Percentiles rank a stretch among this genome's conserved stretches.
Conservation (phyloP, 768 basidiomycete species). For the Candolleomyces efflorescens region DNA sequence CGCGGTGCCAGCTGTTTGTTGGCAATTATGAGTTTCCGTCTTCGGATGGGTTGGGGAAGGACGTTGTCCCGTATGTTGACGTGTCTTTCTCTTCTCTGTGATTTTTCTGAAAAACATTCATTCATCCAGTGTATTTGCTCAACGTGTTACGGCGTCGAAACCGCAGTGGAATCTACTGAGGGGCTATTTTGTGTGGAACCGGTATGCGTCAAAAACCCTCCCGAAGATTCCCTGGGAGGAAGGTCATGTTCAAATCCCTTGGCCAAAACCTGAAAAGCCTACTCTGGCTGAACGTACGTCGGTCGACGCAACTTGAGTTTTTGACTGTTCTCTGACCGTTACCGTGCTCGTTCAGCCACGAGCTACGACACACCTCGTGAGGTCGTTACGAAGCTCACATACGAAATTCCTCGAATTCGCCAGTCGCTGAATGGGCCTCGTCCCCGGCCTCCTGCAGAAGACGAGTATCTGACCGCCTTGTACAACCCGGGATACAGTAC, state of each 20-base stretch:
- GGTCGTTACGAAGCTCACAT: conserved; percentile 65
- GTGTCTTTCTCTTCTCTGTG: background rate
- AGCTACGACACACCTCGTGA: conserved; percentile 64
- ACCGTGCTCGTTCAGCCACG: conserved; percentile 34
- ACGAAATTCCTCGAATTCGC: conserved; percentile 55
- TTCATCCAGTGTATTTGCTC: conserved; percentile 65
- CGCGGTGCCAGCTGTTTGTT: conserved; percentile 74
- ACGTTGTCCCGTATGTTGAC: conserved; percentile 42
- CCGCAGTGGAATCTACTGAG: conserved; percentile 55
- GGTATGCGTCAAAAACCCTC: conserved; percentile 61
- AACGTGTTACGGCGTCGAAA: conserved; percentile 57
- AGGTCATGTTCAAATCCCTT: conserved; percentile 53
- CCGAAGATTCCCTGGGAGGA: conserved; percentile 48
- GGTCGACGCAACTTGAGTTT: background rate
- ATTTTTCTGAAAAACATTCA: no score
- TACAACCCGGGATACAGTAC: conserved; percentile 48
- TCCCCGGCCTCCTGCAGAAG: conserved; percentile 43
- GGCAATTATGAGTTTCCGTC: conserved; percentile 58
- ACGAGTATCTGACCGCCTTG: conserved; percentile 53
- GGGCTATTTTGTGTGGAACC: conserved; percentile 66
- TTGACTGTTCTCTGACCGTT: background rate
- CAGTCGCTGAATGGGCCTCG: conserved; percentile 30
- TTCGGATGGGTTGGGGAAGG: conserved; percentile 33
- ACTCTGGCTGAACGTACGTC: conserved; percentile 41
- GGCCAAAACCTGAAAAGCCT: conserved; percentile 54